Percentiles rank a stretch among this genome's conserved stretches.
These are phyloP conservation scores for Nidularia sp. DNA, from an alignment of 768 basidiomycete species.

Conservation along the genomic window DNA sequence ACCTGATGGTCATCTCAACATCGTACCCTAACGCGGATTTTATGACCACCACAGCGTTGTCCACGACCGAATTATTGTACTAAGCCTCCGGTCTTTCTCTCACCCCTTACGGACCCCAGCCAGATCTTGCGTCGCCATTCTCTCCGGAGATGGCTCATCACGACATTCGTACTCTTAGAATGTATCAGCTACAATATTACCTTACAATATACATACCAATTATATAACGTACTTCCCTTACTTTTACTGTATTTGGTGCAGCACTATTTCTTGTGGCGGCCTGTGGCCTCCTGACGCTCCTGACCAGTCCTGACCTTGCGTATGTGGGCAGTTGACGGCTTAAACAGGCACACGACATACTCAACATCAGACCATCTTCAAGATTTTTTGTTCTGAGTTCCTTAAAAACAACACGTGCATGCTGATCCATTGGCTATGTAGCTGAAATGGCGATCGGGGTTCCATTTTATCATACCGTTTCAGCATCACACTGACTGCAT, in stretches of 20 bases:
- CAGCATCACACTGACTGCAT: too few relatives aligned
- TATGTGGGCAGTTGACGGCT: background rate
- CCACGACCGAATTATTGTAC: background rate
- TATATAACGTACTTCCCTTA: constrained; percentile 1
- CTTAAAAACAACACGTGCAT: too few relatives aligned
- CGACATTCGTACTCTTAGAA: constrained; percentile 12
- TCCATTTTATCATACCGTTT: too few relatives aligned
- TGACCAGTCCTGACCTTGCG: background rate
- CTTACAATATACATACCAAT: constrained; percentile 1
- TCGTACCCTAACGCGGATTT: constrained; percentile 32
- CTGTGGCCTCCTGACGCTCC: background rate
- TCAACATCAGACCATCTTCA: too few relatives aligned
- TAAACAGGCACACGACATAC: background rate
- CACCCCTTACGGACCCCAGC: background rate
- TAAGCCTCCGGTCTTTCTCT: background rate
- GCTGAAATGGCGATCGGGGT: too few relatives aligned
- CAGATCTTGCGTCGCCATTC: background rate
- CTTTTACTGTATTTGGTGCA: background rate
- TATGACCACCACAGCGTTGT: background rate
- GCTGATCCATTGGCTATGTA: too few relatives aligned
- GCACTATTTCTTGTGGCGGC: background rate
- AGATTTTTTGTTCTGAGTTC: too few relatives aligned
- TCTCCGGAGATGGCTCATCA: background rate
- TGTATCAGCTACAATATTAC: constrained; percentile 5
- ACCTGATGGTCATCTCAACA: constrained; percentile 43